These are phyloP conservation scores for Arctium lappa DNA, from an alignment of 129 eudicot genomes.

Conservation along the genomic window DNA sequence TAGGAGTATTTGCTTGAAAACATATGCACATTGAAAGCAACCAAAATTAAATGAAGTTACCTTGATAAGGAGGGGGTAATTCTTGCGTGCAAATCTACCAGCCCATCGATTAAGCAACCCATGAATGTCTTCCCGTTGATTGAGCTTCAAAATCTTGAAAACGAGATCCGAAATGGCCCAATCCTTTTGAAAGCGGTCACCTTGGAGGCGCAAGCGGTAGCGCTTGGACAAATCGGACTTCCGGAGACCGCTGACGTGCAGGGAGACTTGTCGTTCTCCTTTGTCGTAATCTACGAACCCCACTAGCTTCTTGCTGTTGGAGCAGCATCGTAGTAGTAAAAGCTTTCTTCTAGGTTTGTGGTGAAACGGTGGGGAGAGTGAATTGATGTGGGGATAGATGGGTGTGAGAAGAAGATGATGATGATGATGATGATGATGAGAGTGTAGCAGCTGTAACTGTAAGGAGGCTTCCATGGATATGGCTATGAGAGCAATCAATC, in stretches of 20 bases:
- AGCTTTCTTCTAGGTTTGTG: constrained; percentile 12
- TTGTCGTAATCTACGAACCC: constrained; percentile 72
- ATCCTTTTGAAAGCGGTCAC: constrained; percentile 82
- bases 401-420: not conserved
- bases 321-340: constrained; percentile 10
- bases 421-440: not conserved
- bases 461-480: constrained; percentile 29
- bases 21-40: not conserved
- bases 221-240: constrained; percentile 62
- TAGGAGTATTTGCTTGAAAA: not conserved
- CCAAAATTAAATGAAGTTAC: constrained; percentile 29
- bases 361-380: not conserved
- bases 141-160: constrained; percentile 41
- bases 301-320: constrained; percentile 39
- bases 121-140: constrained; percentile 59
- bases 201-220: constrained; percentile 46
- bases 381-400: constrained; percentile 13
- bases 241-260: constrained; percentile 52
- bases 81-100: constrained; percentile 75
- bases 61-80: constrained; percentile 68
- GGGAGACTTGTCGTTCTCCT: constrained; percentile 56
- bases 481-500: not conserved
- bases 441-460: constrained; percentile 6
- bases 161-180: constrained; percentile 81
- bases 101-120: constrained; percentile 88